These are phyloP conservation scores for Pseudognaphalium luteoalbum DNA, from an alignment of 129 eudicot species.

Conservation along the genomic window DNA sequence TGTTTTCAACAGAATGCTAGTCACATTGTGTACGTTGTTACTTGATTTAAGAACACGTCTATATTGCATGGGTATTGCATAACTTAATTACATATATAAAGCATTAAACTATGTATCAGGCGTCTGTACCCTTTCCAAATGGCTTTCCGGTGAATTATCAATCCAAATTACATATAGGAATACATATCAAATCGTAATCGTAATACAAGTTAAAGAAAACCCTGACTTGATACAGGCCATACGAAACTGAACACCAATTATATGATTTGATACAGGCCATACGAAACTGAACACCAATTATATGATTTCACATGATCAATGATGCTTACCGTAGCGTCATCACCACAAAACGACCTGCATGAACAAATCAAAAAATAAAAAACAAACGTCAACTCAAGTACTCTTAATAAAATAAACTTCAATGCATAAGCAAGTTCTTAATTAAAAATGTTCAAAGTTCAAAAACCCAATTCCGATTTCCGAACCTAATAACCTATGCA, in stretches of 20 bases:
- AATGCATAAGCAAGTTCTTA: background rate
- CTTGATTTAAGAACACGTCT: too few relatives aligned
- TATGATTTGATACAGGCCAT: too few relatives aligned
- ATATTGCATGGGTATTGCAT: background rate
- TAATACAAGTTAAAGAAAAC: background rate
- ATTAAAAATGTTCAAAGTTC: background rate
- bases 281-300: too few relatives aligned
- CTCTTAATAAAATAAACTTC: background rate
- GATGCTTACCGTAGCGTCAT: constrained; percentile 12
- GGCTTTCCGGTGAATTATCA: background rate
- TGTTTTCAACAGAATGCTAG: too few relatives aligned
- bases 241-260: too few relatives aligned
- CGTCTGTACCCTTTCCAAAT: background rate
- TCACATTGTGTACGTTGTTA: too few relatives aligned
- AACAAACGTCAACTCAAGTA: background rate
- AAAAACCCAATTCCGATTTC: background rate
- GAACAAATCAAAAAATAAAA: background rate
- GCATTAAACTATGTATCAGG: background rate
- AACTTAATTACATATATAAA: background rate
- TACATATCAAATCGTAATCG: background rate
- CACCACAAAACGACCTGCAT: constrained; percentile 16
- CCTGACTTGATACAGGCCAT: too few relatives aligned
- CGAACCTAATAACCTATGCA: background rate
- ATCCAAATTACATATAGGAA: background rate
- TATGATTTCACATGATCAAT: too few relatives aligned